Evolutionary conservation across 2,329 filamentous ascomycete species (phyloP), one percentile per base, ranked within the genome.

Genomic region (Anisogramma anomala): DNA sequence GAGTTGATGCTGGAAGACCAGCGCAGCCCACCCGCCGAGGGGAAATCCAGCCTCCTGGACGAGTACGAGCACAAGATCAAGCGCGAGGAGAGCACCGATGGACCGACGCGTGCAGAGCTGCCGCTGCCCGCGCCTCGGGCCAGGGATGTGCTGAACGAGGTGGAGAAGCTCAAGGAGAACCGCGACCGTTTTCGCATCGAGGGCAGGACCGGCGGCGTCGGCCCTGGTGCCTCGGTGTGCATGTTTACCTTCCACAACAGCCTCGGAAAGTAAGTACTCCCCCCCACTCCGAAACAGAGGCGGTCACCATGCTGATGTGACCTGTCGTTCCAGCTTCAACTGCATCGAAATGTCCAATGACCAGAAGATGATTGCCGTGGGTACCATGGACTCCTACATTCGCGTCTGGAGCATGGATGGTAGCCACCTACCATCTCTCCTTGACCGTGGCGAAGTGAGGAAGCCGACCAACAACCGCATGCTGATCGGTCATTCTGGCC

Each of bases 171-270:
- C 8, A 84, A 86, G 49, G 91, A 98, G 60, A 85, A 94, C 54
- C 79, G 91, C 17, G 89, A 96, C 54, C 76, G 89, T 14, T 94
- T 95, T 59, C 82, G 78, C 56, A 89, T 96, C 43, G 84, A 94
- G 45, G 77, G 80, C 15, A 77, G 83, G 25, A 89, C 84, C 10
- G 84, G 86, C 13, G 89, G 88, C 7, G 74, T 88, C 37, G 86
- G 88, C 11, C 77, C 86, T 41, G 79, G 80, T 19, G 71, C 95
- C 45, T 94, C 87, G 53, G 81, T 93, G 18, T 91, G 85, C 67
- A 96, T 96, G 84, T 95, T 93, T 58, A 98, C 91, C 1, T 94
- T 96, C 56, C 91, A 98, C 67, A 98, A 98, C 60, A 94, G 85
- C 0, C 80, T 87, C 48, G 87, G 94, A 60, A 83, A 78, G 85